A percentile compares a stretch with the other conserved stretches of the same genome.
Evolutionary conservation across 768 basidiomycete genomes (phyloP).

Genomic region (Russula lepida): DNA sequence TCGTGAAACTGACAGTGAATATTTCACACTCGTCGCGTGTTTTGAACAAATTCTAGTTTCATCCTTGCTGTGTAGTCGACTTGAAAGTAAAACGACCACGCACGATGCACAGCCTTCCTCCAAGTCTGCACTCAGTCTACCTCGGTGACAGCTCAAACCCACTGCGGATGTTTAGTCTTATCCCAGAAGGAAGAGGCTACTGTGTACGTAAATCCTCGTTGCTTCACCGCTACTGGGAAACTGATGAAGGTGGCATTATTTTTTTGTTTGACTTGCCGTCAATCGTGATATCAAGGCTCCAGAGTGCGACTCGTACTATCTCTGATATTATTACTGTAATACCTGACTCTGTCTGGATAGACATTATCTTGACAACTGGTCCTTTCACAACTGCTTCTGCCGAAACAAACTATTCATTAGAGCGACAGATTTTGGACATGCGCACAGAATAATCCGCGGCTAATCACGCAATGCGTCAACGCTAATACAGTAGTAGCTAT

Average conservation of each 20-base stretch:
- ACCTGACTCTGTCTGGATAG: no score
- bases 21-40: background rate
- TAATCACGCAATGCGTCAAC: no score
- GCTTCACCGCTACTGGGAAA: background rate
- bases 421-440: no score
- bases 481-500: no score
- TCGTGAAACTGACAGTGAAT: slow-evolving; percentile 65
- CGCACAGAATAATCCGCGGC: no score
- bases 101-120: slow-evolving; percentile 83
- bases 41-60: background rate
- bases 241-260: background rate
- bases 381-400: no score
- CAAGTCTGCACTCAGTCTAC: slow-evolving; percentile 38
- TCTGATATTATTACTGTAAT: no score
- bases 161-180: slow-evolving; percentile 84
- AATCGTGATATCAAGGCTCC: no score
- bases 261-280: background rate
- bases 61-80: no score
- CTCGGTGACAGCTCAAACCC: slow-evolving; percentile 74
- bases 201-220: slow-evolving; percentile 55
- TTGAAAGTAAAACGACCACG: slow-evolving; percentile 76
- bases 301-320: no score
- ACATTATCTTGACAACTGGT: no score
- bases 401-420: no score
- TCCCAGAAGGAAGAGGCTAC: slow-evolving; percentile 66